A percentile compares a stretch with the other conserved stretches of the same genome.
Evolutionary conservation across 441 rosid genomes (phyloP).

Genomic region (Brassica hybrid): DNA sequence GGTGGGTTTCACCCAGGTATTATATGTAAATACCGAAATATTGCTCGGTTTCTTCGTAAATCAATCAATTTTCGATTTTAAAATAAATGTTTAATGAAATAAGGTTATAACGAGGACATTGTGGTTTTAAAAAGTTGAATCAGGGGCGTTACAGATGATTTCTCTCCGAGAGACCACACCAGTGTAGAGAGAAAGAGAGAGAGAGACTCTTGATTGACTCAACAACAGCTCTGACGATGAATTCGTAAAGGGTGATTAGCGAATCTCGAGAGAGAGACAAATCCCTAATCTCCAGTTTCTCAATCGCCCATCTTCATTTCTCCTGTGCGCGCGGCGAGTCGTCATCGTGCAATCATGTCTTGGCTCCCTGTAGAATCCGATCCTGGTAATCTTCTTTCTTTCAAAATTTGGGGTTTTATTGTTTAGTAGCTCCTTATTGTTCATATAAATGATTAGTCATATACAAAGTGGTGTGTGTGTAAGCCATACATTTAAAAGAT

Average conservation of each 20-base stretch:
- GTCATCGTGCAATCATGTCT: constrained; percentile 37
- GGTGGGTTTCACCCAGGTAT: no score
- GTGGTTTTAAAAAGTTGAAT: no score
- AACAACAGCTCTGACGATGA: constrained; percentile 22
- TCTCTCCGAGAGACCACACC: constrained; percentile 1
- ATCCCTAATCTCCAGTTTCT: constrained; percentile 14
- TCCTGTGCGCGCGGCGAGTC: constrained; percentile 7
- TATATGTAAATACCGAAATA: no score
- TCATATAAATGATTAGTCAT: constrained; percentile 8
- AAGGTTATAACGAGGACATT: no score
- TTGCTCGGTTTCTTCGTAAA: no score
- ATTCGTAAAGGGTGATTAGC: constrained; percentile 8
- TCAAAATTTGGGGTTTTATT: neutral
- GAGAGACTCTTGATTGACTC: constrained; percentile 10
- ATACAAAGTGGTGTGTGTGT: constrained; percentile 7
- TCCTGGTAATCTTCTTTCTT: constrained; percentile 34
- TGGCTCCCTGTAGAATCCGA: constrained; percentile 47
- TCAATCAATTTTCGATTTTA: no score
- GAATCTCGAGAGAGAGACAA: neutral
- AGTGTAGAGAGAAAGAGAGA: neutral
- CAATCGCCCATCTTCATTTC: constrained; percentile 11
- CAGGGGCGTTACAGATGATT: no score
- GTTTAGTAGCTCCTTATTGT: neutral
- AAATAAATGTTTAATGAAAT: no score
- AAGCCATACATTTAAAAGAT: neutral